Evolutionary conservation across 1,139 yeast species (phyloP).

Genomic region (Scheffersomyces segobiensis): DNA sequence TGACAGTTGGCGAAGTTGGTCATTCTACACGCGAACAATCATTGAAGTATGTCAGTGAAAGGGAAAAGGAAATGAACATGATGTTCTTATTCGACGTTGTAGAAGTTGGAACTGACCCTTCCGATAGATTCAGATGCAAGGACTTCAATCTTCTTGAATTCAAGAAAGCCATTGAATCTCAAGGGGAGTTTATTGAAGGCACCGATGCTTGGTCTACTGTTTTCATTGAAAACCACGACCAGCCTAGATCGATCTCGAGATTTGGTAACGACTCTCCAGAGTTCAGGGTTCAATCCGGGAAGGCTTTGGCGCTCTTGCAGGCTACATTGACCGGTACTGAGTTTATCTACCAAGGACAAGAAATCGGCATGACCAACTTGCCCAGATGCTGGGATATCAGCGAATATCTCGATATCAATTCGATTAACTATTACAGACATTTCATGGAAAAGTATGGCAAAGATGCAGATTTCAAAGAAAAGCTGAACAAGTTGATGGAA

Average conservation of each 20-base stretch:
- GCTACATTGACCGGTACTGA: constrained; percentile 21
- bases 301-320: constrained; percentile 21
- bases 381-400: constrained; percentile 19
- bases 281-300: constrained; percentile 18
- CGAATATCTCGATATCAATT: constrained; percentile 23
- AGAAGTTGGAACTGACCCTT: constrained; percentile 17
- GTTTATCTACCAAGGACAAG: constrained; percentile 27
- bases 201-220: constrained; percentile 27
- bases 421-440: constrained; percentile 19
- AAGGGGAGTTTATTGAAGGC: constrained; percentile 18
- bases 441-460: constrained; percentile 12
- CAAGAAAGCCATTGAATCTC: constrained; percentile 17
- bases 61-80: constrained; percentile 26
- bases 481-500: constrained; percentile 13
- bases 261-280: constrained; percentile 19
- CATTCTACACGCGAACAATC: constrained; percentile 21
- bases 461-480: constrained; percentile 11
- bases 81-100: constrained; percentile 24
- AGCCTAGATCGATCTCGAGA: constrained; percentile 22
- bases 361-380: constrained; percentile 24
- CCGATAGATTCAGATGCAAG: constrained; percentile 17
- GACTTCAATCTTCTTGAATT: constrained; percentile 18
- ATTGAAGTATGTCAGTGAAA: constrained; percentile 22
- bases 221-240: constrained; percentile 26
- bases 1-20: constrained; percentile 27